Evolutionary conservation across 2,329 filamentous ascomycete genomes (phyloP).

Genomic region (Colletotrichum simmondsii): DNA sequence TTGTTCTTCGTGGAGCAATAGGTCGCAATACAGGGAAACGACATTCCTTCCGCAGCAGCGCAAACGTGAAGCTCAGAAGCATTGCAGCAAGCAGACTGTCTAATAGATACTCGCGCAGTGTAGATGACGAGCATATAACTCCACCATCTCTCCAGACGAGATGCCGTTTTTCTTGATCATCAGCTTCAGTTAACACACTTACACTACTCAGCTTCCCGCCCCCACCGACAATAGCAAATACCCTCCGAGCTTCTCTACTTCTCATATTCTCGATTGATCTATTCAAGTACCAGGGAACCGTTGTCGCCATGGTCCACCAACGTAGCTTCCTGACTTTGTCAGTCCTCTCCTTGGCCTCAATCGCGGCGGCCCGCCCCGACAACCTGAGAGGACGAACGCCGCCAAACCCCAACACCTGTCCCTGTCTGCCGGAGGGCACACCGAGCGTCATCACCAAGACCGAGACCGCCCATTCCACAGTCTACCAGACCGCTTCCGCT

Average conservation of each 20-base stretch:
- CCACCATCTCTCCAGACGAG: background rate
- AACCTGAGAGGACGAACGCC: conserved; percentile 23
- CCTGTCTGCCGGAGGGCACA: conserved; percentile 20
- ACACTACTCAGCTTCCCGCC: background rate
- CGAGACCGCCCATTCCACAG: conserved; percentile 27
- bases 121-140: conserved; percentile 8
- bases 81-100: background rate
- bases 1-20: conserved; percentile 17
- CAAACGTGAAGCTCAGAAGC: background rate
- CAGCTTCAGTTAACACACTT: background rate
- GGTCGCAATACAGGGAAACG: conserved; percentile 26
- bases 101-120: too few relatives aligned
- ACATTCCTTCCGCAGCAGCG: conserved; percentile 16
- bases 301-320: conserved; percentile 37
- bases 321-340: conserved; percentile 2
- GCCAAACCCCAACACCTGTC: conserved; percentile 30
- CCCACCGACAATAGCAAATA: background rate
- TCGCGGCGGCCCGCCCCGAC: conserved; percentile 18
- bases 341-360: conserved; percentile 13
- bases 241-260: background rate
- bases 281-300: conserved; percentile 7
- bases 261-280: background rate
- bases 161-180: background rate
- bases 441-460: conserved; percentile 29
- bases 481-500: conserved; percentile 37